Conservation (phyloP, 768 basidiomycete species). For the Pleurotus ostreatus region DNA sequence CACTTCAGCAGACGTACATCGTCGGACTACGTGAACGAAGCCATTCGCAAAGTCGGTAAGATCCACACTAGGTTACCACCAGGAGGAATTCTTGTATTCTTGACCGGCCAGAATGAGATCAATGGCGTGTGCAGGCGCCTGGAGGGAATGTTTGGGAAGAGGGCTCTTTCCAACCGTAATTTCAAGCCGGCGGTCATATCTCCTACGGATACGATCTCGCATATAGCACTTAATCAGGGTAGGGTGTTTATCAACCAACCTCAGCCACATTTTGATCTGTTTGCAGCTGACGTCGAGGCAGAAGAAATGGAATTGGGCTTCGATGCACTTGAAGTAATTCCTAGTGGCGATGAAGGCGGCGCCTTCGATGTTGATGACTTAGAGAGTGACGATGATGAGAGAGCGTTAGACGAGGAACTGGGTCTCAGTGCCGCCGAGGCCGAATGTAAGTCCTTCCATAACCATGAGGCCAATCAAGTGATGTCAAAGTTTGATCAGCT, state of each 20-base stretch:
- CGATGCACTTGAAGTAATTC: conserved; percentile 33
- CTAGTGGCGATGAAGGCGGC: conserved; percentile 69
- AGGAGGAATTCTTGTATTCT: conserved; percentile 89
- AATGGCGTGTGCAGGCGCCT: conserved; percentile 76
- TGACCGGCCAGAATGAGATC: conserved; percentile 97
- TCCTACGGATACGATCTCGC: conserved; percentile 12
- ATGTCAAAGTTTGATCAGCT: conserved; percentile 35
- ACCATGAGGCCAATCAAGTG: not conserved
- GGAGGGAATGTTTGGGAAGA: conserved; percentile 70
- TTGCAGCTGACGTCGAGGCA: conserved; percentile 61
- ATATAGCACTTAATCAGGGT: conserved; percentile 44
- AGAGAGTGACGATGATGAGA: conserved; percentile 65
- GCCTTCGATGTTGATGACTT: conserved; percentile 64
- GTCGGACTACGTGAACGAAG: conserved; percentile 86
- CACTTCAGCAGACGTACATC: conserved; percentile 89
- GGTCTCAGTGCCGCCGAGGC: conserved; percentile 62
- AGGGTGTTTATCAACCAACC: conserved; percentile 6
- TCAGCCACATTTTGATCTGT: conserved; percentile 1
- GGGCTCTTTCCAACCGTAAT: conserved; percentile 52
- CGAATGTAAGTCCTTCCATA: conserved; percentile 44
- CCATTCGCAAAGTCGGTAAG: conserved; percentile 84
- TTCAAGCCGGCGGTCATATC: too few relatives aligned
- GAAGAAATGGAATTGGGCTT: conserved; percentile 5
- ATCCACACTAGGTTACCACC: conserved; percentile 91
- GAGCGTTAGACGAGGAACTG: conserved; percentile 47